Conservation (phyloP, 768 basidiomycete genomes). For the Collybia sp. region DNA sequence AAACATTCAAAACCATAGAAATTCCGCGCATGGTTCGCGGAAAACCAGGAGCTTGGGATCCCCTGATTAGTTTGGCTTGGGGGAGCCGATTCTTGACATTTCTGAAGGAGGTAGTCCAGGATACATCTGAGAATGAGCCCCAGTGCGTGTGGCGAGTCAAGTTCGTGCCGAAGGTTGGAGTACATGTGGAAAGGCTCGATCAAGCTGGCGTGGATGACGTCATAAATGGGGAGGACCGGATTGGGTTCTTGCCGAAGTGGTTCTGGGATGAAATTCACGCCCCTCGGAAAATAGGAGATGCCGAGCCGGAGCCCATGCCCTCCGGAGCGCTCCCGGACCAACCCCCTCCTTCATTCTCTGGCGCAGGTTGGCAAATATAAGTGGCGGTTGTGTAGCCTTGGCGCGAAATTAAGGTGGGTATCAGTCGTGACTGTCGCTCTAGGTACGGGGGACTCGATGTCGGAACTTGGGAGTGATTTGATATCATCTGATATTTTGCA, state of each 20-base stretch:
- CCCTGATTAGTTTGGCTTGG: constrained; percentile 69
- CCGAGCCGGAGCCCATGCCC: not conserved
- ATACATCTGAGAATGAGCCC: constrained; percentile 15
- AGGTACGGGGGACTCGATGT: no score
- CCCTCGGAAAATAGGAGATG: not conserved
- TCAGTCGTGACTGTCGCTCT: constrained; percentile 1
- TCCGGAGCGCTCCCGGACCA: not conserved
- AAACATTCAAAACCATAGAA: constrained; percentile 73
- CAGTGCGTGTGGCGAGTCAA: constrained; percentile 64
- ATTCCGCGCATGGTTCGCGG: constrained; percentile 76
- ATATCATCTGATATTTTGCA: constrained; percentile 14
- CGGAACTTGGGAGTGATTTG: constrained; percentile 22
- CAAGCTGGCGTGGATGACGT: constrained; percentile 51
- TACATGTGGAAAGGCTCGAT: constrained; percentile 46
- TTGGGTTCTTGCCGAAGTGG: constrained; percentile 78
- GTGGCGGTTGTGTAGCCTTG: constrained; percentile 1
- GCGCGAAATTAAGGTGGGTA: constrained; percentile 5
- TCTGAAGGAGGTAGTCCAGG: constrained; percentile 33
- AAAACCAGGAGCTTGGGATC: constrained; percentile 75
- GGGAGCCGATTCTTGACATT: constrained; percentile 58
- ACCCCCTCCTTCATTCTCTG: constrained; percentile 2
- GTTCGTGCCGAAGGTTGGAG: constrained; percentile 56
- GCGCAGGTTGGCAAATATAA: constrained; percentile 21
- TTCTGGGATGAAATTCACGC: constrained; percentile 46
- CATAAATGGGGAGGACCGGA: constrained; percentile 59